These are phyloP conservation scores for Tardiomyces blankii DNA, from an alignment of 1,139 yeast genomes.

Conservation along the genomic window DNA sequence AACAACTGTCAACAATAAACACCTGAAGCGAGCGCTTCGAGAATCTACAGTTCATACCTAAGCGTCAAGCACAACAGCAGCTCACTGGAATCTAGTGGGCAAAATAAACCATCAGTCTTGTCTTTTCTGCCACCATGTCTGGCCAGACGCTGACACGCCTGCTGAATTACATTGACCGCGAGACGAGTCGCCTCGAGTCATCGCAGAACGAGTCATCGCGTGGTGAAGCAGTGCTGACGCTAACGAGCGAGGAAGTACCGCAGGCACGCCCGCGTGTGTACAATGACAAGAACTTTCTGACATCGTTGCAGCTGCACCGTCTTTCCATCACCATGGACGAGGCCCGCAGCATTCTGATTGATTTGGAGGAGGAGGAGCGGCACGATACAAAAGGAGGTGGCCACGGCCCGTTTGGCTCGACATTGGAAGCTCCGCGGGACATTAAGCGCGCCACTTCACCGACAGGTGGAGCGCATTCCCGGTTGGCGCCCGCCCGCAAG, in stretches of 20 bases:
- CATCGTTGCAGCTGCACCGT: conserved; percentile 13
- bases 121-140: too few relatives aligned
- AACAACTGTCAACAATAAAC: too few relatives aligned
- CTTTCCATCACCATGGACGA: conserved; percentile 15
- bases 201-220: neutral
- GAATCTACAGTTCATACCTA: too few relatives aligned
- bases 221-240: neutral
- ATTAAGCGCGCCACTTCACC: neutral
- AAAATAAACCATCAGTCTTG: too few relatives aligned
- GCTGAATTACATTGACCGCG: neutral
- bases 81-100: too few relatives aligned
- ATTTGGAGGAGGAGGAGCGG: conserved; percentile 8
- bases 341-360: conserved; percentile 14
- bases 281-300: conserved; percentile 13
- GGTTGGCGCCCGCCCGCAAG: conserved; percentile 4
- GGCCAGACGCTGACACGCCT: neutral
- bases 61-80: too few relatives aligned
- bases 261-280: conserved; percentile 1
- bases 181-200: neutral
- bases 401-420: neutral
- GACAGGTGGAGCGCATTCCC: neutral
- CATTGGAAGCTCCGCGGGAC: neutral
- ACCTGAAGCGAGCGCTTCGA: too few relatives aligned
- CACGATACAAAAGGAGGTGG: neutral
- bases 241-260: neutral